phyloP scores from a whole-genome alignment of 306 rosid species.

The Prunus kanzakura region DNA sequence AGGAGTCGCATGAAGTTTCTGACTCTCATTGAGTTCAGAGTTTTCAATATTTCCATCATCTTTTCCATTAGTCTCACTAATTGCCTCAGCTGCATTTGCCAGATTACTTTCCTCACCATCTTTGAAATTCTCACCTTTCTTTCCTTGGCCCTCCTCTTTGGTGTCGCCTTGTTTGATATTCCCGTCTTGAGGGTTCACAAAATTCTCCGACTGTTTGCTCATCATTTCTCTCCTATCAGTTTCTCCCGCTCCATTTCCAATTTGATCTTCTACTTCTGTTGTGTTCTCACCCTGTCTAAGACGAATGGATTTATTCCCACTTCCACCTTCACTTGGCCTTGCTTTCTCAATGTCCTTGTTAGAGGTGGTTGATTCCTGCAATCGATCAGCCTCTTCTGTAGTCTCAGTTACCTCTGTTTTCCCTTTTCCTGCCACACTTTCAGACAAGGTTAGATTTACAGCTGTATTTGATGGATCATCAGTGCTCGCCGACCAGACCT shows the following conservation, averaged over 20 bases:
- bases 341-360: slow-evolving; percentile 10
- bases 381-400: not conserved
- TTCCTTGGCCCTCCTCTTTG: slow-evolving; percentile 17
- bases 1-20: slow-evolving; percentile 12
- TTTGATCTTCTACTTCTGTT: slow-evolving; percentile 15
- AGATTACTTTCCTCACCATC: not conserved
- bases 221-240: slow-evolving; percentile 5
- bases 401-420: not conserved
- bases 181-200: slow-evolving; percentile 13
- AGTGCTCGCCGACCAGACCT: slow-evolving; percentile 19
- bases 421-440: slow-evolving; percentile 16
- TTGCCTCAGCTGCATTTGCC: slow-evolving; percentile 4
- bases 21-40: slow-evolving; percentile 10
- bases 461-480: slow-evolving; percentile 21
- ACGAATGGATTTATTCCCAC: slow-evolving; percentile 11
- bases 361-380: slow-evolving; percentile 3
- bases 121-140: slow-evolving; percentile 1
- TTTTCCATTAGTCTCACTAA: slow-evolving; percentile 7
- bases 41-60: slow-evolving; percentile 15
- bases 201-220: slow-evolving; percentile 15
- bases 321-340: slow-evolving; percentile 22
- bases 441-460: slow-evolving; percentile 25
- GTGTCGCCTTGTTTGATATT: not conserved
- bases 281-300: slow-evolving; percentile 15
- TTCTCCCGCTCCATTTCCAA: slow-evolving; percentile 8